phyloP scores from a whole-genome alignment of 2,329 filamentous ascomycete genomes.

The Colletotrichum sp. region DNA sequence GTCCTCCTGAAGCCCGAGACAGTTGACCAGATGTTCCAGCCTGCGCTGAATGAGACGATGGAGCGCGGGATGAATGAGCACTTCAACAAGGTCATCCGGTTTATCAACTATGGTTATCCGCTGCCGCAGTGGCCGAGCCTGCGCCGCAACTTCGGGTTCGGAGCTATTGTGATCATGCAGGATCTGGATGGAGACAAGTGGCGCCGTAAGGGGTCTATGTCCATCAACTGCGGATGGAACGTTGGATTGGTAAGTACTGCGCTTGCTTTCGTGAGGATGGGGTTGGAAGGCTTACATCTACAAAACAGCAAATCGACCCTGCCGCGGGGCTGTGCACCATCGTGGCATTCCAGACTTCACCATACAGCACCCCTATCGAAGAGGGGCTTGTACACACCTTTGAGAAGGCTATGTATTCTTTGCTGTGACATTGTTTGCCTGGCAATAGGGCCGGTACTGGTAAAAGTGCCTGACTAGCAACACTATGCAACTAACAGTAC shows the following conservation, averaged over 20 bases:
- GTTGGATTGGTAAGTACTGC: background rate
- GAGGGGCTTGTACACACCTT: background rate
- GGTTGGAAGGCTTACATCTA: background rate
- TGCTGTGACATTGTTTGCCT: background rate
- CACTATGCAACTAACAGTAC: background rate
- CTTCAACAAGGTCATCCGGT: background rate
- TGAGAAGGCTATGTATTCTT: background rate
- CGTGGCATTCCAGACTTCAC: background rate
- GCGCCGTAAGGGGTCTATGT: background rate
- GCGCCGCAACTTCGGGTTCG: conserved; percentile 1
- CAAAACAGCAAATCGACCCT: background rate
- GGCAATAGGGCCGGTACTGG: background rate
- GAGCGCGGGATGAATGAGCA: background rate
- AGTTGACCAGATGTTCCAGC: conserved; percentile 48
- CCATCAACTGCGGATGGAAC: background rate
- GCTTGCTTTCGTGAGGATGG: background rate
- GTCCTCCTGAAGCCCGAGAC: conserved; percentile 47
- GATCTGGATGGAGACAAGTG: background rate
- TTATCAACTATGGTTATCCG: background rate
- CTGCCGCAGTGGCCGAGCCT: background rate
- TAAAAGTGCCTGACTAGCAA: background rate
- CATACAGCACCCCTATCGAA: background rate
- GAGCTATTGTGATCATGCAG: background rate
- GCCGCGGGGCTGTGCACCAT: background rate
- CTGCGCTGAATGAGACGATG: conserved; percentile 23